Base-by-base conservation (phyloP, 257 asterid genomes). In the Solanum clarkiae region DNA sequence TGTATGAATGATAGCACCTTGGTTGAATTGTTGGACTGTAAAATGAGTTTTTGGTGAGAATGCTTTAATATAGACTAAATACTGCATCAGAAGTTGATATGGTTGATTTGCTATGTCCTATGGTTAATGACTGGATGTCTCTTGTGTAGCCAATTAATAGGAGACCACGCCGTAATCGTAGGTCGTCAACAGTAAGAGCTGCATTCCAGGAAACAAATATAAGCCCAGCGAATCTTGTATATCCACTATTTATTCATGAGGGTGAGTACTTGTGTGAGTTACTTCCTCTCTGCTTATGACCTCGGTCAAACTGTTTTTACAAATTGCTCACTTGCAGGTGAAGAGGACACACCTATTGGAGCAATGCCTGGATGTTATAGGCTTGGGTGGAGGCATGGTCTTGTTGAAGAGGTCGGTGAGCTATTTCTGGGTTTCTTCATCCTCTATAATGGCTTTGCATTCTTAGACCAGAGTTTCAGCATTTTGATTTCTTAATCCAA, bases 321-420 rank as follows among this genome's bases (percentile, higher is more conserved):
- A 29, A 79, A 29, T 79, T 17, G 11, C 49, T 29, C 87, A 62
- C 71, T 85, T 86, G 84, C 92, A 96, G 99, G 99, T 86, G 98
- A 94, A 89, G 98, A 95, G 88, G 98, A 96, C 87, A 93, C 95
- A 22, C 98, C 98, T 51, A 97, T 97, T 85, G 98, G 98, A 88
- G 98, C 99, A 71, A 97, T 97, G 99, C 99, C 99, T 26, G 98
- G 99, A 83, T 96, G 99, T 86, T 96, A 92, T 84, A 92, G 99
- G 90, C 98, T 96, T 66, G 99, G 99, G 45, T 96, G 98, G 99
- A 94, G 97, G 83, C 98, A 92, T 86, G 99, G 99, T 57, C 97
- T 96, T 84, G 91, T 96, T 47, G 95, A 96, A 92, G 99, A 96
- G 98, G 99, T 96, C 22, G 75, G 71, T 80, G 22, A 69, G 80